Percentiles rank a stretch among this genome's conserved stretches.
Evolutionary conservation across 495 filamentous ascomycete genomes (phyloP).

Genomic region (Pyrenula aspistea): DNA sequence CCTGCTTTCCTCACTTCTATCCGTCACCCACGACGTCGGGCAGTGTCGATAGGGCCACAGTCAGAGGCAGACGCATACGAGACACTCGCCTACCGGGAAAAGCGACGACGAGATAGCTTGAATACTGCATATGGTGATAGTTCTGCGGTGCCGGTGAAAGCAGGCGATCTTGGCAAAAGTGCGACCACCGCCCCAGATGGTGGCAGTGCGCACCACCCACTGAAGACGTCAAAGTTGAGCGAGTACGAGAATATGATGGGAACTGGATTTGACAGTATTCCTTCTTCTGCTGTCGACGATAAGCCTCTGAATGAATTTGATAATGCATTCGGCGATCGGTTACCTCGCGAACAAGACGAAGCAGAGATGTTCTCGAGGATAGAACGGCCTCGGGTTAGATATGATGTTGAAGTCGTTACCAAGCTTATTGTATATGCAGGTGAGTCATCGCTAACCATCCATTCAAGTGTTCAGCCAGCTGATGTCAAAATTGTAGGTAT

Average conservation of each 20-base stretch:
- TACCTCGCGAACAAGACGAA: conserved; percentile 45
- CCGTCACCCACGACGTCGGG: conserved; percentile 64
- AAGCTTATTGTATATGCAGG: conserved; percentile 93
- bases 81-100: conserved; percentile 82
- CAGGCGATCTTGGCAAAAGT: neutral
- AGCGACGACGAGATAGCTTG: conserved; percentile 65
- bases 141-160: conserved; percentile 6
- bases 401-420: conserved; percentile 95
- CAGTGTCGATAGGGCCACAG: conserved; percentile 85
- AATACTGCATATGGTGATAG: conserved; percentile 20
- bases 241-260: conserved; percentile 65
- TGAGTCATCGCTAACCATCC: conserved; percentile 37
- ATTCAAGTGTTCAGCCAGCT: too few species aligned
- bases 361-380: conserved; percentile 76
- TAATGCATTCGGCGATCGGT: conserved; percentile 24
- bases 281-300: conserved; percentile 20
- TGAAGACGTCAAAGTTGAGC: conserved; percentile 33
- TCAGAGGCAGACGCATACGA: conserved; percentile 95
- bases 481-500: conserved; percentile 43
- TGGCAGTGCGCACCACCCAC: neutral
- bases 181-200: neutral
- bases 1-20: conserved; percentile 68
- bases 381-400: conserved; percentile 78
- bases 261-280: conserved; percentile 25
- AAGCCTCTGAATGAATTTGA: conserved; percentile 4